These are phyloP conservation scores for Malus fusca DNA, from an alignment of 306 rosid genomes.

Conservation along the genomic window DNA sequence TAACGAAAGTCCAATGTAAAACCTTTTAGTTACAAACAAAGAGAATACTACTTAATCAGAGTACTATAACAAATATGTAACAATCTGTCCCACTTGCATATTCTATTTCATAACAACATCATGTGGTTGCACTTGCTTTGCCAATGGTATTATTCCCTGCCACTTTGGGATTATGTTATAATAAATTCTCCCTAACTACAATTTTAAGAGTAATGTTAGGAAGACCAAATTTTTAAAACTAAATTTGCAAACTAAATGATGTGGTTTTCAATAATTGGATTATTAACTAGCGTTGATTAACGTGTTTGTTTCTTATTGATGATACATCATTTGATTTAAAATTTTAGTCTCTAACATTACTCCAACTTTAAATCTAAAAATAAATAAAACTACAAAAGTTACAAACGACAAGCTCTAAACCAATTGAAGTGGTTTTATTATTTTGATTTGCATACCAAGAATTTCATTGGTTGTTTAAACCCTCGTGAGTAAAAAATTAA, in stretches of 20 bases:
- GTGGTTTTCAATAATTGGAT: no score
- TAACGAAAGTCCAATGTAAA: no score
- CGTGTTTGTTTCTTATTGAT: no score
- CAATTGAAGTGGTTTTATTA: background rate
- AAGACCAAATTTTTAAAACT: no score
- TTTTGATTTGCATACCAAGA: conserved; percentile 8
- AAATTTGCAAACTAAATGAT: no score
- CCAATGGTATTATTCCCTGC: conserved; percentile 12
- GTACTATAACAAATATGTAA: background rate
- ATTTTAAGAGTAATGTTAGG: no score
- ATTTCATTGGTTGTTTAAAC: conserved; percentile 4
- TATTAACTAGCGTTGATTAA: no score
- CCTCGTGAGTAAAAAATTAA: background rate
- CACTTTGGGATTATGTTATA: background rate
- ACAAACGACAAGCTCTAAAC: background rate
- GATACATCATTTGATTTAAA: no score
- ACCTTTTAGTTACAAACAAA: no score
- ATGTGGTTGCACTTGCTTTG: background rate
- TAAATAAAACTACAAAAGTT: background rate
- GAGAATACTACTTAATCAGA: no score
- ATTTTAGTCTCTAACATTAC: no score
- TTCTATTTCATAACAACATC: background rate
- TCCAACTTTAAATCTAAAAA: background rate
- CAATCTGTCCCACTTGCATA: background rate
- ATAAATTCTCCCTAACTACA: background rate